These are phyloP conservation scores for Suaeda aralocaspica DNA, from an alignment of 148 eudicot genomes.

Conservation along the genomic window DNA sequence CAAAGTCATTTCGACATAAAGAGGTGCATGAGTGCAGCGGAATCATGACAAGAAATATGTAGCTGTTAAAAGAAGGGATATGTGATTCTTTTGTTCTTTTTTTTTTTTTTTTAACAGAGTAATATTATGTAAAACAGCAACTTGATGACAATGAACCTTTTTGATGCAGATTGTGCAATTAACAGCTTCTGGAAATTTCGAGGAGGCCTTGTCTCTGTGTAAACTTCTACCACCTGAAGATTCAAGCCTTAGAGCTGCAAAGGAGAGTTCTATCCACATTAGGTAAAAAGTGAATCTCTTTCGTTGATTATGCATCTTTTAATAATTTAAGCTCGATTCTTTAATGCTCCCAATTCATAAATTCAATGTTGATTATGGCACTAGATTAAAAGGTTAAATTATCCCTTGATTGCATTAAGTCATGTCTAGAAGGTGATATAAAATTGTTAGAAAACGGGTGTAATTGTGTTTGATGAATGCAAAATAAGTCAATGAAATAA, in stretches of 20 bases:
- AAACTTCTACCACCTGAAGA: slow-evolving; percentile 95
- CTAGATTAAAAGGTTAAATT: too few relatives aligned
- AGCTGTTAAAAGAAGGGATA: too few relatives aligned
- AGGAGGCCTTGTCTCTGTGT: slow-evolving; percentile 93
- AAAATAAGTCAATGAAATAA: too few relatives aligned
- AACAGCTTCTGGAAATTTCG: slow-evolving; percentile 98
- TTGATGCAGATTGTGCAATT: slow-evolving; percentile 84
- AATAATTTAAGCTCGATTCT: not conserved
- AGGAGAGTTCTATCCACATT: slow-evolving; percentile 94
- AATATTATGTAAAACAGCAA: not conserved
- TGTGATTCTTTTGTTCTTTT: too few relatives aligned
- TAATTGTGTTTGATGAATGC: too few relatives aligned
- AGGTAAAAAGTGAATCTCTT: slow-evolving; percentile 49
- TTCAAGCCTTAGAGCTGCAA: slow-evolving; percentile 89
- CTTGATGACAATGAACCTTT: slow-evolving; percentile 12
- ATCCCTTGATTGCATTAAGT: too few relatives aligned
- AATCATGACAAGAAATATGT: too few relatives aligned
- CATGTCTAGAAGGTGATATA: not conserved
- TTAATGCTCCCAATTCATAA: not conserved
- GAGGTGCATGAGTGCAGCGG: too few relatives aligned
- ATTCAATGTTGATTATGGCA: too few relatives aligned
- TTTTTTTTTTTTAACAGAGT: not conserved
- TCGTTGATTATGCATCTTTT: not conserved
- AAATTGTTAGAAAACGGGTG: too few relatives aligned
- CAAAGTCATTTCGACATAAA: too few relatives aligned